Conservation (phyloP, 306 rosid genomes). For the Clitoria ternatea region DNA sequence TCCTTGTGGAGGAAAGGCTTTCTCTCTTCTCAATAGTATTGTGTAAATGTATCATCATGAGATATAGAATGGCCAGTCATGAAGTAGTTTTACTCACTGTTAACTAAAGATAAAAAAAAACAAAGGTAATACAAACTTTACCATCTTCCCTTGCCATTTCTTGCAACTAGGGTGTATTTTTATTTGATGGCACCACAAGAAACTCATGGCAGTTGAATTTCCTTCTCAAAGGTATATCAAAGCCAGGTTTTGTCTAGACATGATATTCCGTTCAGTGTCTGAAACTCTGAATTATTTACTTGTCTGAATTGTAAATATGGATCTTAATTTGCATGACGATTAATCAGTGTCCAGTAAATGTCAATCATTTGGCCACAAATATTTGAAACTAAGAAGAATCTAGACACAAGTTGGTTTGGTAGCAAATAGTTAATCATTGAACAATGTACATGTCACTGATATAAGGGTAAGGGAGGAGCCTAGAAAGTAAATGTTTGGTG, state of each 20-base stretch:
- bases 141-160: neutral
- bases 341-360: neutral
- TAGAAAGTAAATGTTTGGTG: neutral
- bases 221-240: neutral
- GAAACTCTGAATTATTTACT: too few species aligned
- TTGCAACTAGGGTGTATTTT: neutral
- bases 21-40: neutral
- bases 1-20: constrained; percentile 8
- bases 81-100: neutral
- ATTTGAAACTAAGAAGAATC: neutral
- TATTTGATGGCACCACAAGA: neutral
- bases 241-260: neutral
- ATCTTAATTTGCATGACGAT: neutral
- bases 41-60: constrained; percentile 2
- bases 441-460: too few species aligned
- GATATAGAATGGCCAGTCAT: constrained; percentile 20
- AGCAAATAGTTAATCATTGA: too few species aligned
- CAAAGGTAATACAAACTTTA: neutral
- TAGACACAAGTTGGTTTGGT: neutral
- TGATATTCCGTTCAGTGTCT: too few species aligned
- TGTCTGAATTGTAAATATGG: too few species aligned
- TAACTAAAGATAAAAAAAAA: too few species aligned
- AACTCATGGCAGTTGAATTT: neutral
- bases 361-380: neutral
- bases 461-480: too few species aligned